Conservation (phyloP, 495 filamentous ascomycete species). For the Talaromyces stipitatus region DNA sequence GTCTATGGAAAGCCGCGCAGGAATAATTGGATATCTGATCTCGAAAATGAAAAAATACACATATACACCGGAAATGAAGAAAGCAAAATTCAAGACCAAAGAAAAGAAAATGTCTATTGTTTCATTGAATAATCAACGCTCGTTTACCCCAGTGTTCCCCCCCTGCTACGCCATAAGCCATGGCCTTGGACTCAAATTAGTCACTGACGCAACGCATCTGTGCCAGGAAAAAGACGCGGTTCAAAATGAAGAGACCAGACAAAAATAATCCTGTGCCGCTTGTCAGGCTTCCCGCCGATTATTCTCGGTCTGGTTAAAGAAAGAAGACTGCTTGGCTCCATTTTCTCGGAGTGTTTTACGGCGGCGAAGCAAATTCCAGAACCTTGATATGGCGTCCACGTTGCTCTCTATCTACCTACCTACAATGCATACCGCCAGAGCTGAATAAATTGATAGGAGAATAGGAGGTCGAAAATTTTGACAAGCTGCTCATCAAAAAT, state of each 20-base stretch:
- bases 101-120: neutral
- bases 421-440: neutral
- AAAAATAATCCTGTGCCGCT: neutral
- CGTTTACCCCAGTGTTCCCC: neutral
- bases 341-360: neutral
- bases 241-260: neutral
- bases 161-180: neutral
- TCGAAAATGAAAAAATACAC: slow-evolving; percentile 13
- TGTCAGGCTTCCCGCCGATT: neutral
- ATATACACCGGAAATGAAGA: slow-evolving; percentile 3
- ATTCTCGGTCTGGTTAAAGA: neutral
- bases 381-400: neutral
- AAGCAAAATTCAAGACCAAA: neutral
- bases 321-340: slow-evolving; percentile 1
- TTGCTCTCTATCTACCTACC: neutral
- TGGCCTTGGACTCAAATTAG: neutral
- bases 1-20: slow-evolving; percentile 7
- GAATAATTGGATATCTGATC: slow-evolving; percentile 9
- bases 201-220: neutral
- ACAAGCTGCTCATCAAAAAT: neutral
- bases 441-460: slow-evolving; percentile 1
- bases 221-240: neutral
- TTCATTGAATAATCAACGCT: neutral
- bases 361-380: slow-evolving; percentile 2
- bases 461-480: neutral